phyloP scores from a whole-genome alignment of 2,329 filamentous ascomycete species.

The Colletotrichum abscissum region DNA sequence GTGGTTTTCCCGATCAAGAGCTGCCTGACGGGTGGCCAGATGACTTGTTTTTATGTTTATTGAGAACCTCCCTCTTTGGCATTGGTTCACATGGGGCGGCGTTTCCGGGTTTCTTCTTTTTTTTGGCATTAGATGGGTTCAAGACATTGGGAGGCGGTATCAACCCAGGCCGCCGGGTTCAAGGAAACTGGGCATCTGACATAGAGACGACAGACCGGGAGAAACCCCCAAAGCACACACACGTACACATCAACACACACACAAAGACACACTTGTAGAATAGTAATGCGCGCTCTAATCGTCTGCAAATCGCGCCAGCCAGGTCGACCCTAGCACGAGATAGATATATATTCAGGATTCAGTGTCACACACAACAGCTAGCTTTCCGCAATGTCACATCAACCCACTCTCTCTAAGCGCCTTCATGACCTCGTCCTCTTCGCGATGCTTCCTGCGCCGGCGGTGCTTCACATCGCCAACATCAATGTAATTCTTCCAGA shows the following conservation, averaged over 20 bases:
- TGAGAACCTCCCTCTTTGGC: conserved; percentile 2
- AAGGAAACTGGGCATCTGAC: background rate
- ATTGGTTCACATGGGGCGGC: conserved; percentile 32
- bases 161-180: background rate
- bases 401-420: conserved; percentile 57
- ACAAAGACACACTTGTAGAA: conserved; percentile 28
- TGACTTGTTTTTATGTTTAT: conserved; percentile 12
- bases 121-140: conserved; percentile 9
- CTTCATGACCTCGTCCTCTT: conserved; percentile 55
- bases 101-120: conserved; percentile 4
- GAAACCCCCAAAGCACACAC: background rate
- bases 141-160: conserved; percentile 7
- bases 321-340: conserved; percentile 5
- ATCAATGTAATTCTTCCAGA: conserved; percentile 86
- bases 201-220: conserved; percentile 16
- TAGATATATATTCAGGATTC: conserved; percentile 30
- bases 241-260: background rate
- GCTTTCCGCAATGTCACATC: conserved; percentile 36
- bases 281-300: conserved; percentile 32
- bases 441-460: conserved; percentile 40
- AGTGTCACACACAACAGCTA: background rate
- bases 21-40: background rate
- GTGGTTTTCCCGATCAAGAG: background rate
- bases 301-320: conserved; percentile 15
- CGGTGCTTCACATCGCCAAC: conserved; percentile 50